Percentiles rank a stretch among this genome's conserved stretches.
phyloP scores from a whole-genome alignment of 2,329 filamentous ascomycete species.

The Trichophyton schoenleinii region DNA sequence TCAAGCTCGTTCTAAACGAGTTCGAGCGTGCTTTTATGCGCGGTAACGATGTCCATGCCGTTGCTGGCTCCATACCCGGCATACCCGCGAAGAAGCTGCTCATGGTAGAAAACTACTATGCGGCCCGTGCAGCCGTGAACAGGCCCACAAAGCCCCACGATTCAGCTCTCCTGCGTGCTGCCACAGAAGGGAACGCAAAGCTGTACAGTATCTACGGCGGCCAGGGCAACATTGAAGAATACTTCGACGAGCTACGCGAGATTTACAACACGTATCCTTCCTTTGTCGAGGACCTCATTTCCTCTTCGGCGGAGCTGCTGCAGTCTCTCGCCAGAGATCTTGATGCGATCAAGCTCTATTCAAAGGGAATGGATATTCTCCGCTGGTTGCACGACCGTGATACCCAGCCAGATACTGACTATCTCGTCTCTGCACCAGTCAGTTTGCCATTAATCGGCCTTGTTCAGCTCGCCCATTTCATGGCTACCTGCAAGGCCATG shows the following conservation, averaged over 20 bases:
- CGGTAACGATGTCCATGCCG: constrained; percentile 89
- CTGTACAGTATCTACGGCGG: constrained; percentile 94
- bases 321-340: constrained; percentile 71
- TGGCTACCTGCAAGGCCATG: constrained; percentile 82
- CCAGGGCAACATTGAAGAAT: constrained; percentile 98
- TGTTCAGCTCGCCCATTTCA: constrained; percentile 90
- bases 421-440: constrained; percentile 85
- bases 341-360: constrained; percentile 84
- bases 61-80: constrained; percentile 73
- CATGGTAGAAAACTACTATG: constrained; percentile 84
- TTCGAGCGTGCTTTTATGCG: constrained; percentile 91
- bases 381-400: constrained; percentile 84
- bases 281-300: constrained; percentile 77
- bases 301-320: constrained; percentile 71
- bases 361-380: constrained; percentile 92
- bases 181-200: constrained; percentile 66
- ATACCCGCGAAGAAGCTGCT: constrained; percentile 86
- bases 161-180: constrained; percentile 81
- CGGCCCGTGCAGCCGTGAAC: constrained; percentile 69
- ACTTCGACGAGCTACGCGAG: constrained; percentile 92
- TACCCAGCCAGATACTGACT: constrained; percentile 83
- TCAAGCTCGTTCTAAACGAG: constrained; percentile 86
- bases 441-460: constrained; percentile 93
- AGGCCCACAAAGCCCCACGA: constrained; percentile 83
- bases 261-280: constrained; percentile 83